These are phyloP conservation scores for Tubosaeta brunneosetosa DNA, from an alignment of 768 basidiomycete genomes.

Conservation along the genomic window DNA sequence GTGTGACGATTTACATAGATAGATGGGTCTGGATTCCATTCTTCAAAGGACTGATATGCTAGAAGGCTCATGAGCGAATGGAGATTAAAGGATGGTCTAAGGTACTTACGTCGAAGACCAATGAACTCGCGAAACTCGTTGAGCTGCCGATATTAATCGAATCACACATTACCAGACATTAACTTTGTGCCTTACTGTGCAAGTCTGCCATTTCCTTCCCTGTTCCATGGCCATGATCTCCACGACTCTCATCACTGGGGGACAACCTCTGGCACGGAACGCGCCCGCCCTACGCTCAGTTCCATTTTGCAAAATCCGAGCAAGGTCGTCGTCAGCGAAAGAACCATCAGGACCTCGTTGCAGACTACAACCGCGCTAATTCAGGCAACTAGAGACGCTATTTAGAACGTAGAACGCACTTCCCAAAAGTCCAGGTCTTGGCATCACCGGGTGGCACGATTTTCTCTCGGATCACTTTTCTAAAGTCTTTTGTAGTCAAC, in stretches of 20 bases:
- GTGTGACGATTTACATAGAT: conserved; percentile 43
- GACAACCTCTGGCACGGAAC: conserved; percentile 66
- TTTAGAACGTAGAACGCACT: conserved; percentile 26
- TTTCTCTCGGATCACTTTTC: conserved; percentile 10
- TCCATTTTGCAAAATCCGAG: conserved; percentile 56
- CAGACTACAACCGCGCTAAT: conserved; percentile 33
- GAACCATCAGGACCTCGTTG: conserved; percentile 47
- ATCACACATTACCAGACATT: background rate
- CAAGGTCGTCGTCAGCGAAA: conserved; percentile 62
- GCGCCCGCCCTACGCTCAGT: conserved; percentile 57
- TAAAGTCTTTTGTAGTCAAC: conserved; percentile 21
- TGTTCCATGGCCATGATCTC: conserved; percentile 69
- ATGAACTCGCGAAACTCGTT: conserved; percentile 74
- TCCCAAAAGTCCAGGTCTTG: conserved; percentile 52
- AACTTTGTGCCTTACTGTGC: conserved; percentile 45
- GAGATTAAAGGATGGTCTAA: background rate
- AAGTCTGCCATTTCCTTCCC: conserved; percentile 64
- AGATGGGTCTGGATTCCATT: conserved; percentile 64
- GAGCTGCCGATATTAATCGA: conserved; percentile 34
- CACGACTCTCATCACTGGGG: conserved; percentile 57
- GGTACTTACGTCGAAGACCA: conserved; percentile 55
- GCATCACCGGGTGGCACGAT: conserved; percentile 17
- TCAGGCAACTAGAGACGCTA: background rate
- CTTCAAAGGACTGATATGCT: conserved; percentile 62
- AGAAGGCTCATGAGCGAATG: conserved; percentile 7